phyloP scores from a whole-genome alignment of 495 filamentous ascomycete genomes.

The Chaetomidium leptoderma region DNA sequence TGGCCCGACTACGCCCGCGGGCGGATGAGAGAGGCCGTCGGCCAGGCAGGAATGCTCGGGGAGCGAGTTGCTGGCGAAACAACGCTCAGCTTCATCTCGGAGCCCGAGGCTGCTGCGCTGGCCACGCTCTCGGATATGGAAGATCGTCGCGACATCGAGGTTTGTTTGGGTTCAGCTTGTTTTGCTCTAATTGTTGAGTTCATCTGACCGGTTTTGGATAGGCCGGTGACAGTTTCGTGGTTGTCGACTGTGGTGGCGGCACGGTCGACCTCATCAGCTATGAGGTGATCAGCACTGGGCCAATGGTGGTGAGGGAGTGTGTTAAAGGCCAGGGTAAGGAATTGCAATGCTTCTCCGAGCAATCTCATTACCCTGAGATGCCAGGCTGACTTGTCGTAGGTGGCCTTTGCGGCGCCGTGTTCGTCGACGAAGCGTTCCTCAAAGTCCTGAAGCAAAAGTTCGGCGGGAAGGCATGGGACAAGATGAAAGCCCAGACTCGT shows the following conservation, averaged over 20 bases:
- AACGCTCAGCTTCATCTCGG: slow-evolving; percentile 20
- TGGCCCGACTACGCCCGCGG: slow-evolving; percentile 25
- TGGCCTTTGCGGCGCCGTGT: slow-evolving; percentile 20
- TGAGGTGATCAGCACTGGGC: background rate
- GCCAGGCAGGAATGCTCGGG: slow-evolving; percentile 23
- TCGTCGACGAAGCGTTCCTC: slow-evolving; percentile 22
- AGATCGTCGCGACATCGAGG: slow-evolving; percentile 11
- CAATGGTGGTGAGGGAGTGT: slow-evolving; percentile 20
- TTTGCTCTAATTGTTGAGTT: background rate
- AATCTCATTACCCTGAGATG: background rate
- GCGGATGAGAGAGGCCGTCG: slow-evolving; percentile 21
- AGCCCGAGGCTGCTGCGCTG: slow-evolving; percentile 31
- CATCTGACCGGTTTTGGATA: background rate
- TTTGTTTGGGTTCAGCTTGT: background rate
- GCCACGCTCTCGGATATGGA: slow-evolving; percentile 19
- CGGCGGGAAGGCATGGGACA: background rate
- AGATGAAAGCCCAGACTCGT: background rate
- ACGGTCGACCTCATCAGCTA: slow-evolving; percentile 28
- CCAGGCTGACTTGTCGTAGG: slow-evolving; percentile 5
- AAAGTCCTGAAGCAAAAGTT: slow-evolving; percentile 15
- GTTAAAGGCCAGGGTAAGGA: slow-evolving; percentile 20
- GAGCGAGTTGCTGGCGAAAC: slow-evolving; percentile 11
- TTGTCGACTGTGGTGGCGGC: slow-evolving; percentile 26
- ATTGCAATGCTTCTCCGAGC: background rate
- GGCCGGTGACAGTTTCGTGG: slow-evolving; percentile 22